phyloP scores from a whole-genome alignment of 768 basidiomycete species.

The Austroboletus festivus region DNA sequence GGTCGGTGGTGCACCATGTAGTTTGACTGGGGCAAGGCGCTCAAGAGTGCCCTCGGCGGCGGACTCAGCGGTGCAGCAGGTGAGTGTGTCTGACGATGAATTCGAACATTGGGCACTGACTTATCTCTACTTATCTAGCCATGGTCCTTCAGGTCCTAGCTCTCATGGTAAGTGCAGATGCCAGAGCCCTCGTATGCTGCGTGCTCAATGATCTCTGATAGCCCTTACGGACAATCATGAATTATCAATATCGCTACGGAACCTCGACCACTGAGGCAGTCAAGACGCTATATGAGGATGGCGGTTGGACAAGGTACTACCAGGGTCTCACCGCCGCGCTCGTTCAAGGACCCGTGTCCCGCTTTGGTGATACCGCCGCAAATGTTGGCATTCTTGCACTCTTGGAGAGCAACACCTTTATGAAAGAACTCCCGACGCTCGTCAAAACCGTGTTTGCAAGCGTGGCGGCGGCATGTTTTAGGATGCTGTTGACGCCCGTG shows the following conservation, averaged over 20 bases:
- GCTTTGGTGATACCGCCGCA: constrained; percentile 95
- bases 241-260: constrained; percentile 93
- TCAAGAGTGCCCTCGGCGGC: constrained; percentile 84
- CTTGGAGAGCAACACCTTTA: constrained; percentile 69
- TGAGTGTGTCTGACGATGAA: constrained; percentile 23
- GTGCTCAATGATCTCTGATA: constrained; percentile 22
- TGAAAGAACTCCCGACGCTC: constrained; percentile 57
- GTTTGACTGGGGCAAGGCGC: constrained; percentile 77
- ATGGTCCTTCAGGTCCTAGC: constrained; percentile 94
- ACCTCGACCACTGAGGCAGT: constrained; percentile 65
- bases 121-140: constrained; percentile 40
- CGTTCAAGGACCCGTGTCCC: constrained; percentile 76
- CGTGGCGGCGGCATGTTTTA: constrained; percentile 74
- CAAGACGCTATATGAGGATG: constrained; percentile 68
- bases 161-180: constrained; percentile 54
- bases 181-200: background rate
- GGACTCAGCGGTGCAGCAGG: constrained; percentile 88
- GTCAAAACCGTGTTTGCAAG: constrained; percentile 81
- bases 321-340: constrained; percentile 84
- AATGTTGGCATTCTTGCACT: constrained; percentile 90
- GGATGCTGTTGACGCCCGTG: constrained; percentile 90
- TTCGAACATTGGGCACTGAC: background rate
- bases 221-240: constrained; percentile 97
- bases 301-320: constrained; percentile 83
- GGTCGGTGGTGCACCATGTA: constrained; percentile 29